Base-by-base conservation (phyloP, 805 yeast genomes). In the Candida insectalens region DNA sequence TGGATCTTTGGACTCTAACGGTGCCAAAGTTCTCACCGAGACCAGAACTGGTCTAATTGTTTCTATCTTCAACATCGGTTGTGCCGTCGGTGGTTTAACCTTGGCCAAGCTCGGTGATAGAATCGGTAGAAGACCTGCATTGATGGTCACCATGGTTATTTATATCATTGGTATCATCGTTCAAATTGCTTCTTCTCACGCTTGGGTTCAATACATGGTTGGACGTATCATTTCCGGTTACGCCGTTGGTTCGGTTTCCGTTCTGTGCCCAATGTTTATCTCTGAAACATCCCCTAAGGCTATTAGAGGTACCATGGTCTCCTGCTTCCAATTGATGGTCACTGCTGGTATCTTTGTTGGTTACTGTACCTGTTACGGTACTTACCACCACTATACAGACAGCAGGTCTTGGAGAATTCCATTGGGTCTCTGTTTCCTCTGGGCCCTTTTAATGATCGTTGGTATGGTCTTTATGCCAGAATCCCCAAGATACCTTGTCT, bases 331-430 rank as follows among this genome's bases (percentile, higher is more conserved):
- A 59, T 63, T 79, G 53, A 73, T 69, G 69, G 70, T 77, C 43
- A 77, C 85, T 27, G 59, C 72, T 32, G 87, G 85, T 62, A 78
- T 78, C 44, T 72, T 78, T 52, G 55, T 77, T 39, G 87, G 84
- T 49, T 75, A 76, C 61, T 69, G 82, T 58, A 64, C 74, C 29
- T 74, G 73, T 36, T 78, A 63, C 51, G 84, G 79, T 44, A 74
- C 83, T 39, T 69, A 71, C 61, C 56, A 52, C 34, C 59, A 51
- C 32, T 69, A 67, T 49, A 19, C 39, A 17, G 67, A 65, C 49
- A 67, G 75, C 9, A 60, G 66, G 42, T 75, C 72, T 51, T 79
- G 84, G 84, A 67, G 82, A 63, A 68, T 75, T 41, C 83, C 84
- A 34, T 60, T 77, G 46, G 63, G 62, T 43, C 39, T 59, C 35